Base-by-base conservation (phyloP, 805 yeast species). In the Candida berthetii region DNA sequence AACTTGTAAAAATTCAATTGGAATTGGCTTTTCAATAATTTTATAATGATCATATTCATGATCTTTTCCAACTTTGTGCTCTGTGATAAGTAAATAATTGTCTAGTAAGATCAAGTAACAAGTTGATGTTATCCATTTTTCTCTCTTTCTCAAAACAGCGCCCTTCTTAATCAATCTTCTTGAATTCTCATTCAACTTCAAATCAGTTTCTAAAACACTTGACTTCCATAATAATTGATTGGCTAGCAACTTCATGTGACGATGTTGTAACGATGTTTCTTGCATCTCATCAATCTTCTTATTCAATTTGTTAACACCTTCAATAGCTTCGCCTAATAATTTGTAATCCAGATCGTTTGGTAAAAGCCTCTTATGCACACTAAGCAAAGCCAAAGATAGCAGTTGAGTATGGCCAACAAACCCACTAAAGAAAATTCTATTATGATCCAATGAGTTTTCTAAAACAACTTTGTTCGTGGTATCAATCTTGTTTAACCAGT, bases 1-100 rank as follows among this genome's bases (percentile, higher is more conserved):
- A 14, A 78, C 61, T 41, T 76, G 66, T 34, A 82, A 54, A 46
- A 76, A 78, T 49, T 76, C 83, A 20, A 78, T 66, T 0, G 85
- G 82, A 9, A 80, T 74, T 1, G 87, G 86, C 35, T 67, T 68
- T 49, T 80, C 86, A 10, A 67, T 54, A 0, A 80, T 69, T 47
- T 69, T 69, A 36, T 55, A 69, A 15, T 49, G 51, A 31, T 52
- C 60, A 11, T 49, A 50, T 10, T 57, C 46, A 8, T 65, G 72
- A 36, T 70, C 73, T 8, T 66, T 65, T 7, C 32, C 16, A 29
- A 14, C 11, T 3, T 73, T 58, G 37, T 69, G 69, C 33, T 86
- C 82, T 1, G 86, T 80, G 1, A 87, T 71, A 27, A 87, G 54
- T 35, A 87, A 60, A 50, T 71, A 85, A 52, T 87, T 85, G 54